Base-by-base conservation (phyloP, 768 basidiomycete species). In the Piloderma croceum region DNA sequence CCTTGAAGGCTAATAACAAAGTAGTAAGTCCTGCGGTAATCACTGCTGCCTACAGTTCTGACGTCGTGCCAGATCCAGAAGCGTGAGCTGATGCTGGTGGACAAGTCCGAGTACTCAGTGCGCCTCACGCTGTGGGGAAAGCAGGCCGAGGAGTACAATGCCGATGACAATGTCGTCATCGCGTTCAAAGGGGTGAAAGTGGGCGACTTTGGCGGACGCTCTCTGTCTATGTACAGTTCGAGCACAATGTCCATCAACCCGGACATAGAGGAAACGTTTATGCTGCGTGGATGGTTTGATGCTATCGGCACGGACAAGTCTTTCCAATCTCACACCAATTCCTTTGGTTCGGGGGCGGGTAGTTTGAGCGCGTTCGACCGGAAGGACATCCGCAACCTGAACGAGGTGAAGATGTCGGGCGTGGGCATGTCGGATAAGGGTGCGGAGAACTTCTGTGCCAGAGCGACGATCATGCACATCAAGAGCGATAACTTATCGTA, bases 141-240 rank as follows among this genome's bases (percentile, higher is more conserved):
- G 59, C 86, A 90, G 59, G 94, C 94, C 0, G 90, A 97, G 58
- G 73, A 74, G 29, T 97, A 79, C 58, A 59, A 62, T n/a, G 64
- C 71, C 5, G 67, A 72, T 9, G 70, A 70, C 36, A 57, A 72
- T 36, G 79, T 89, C 7, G 81, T 98, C 22, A 74, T 93, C 48
- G 94, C 94, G 4, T 89, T 93, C 74, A 96, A 93, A 63, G 85
- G 89, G 18, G 89, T 90, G 48, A 90, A 84, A 59, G 88, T 98
- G 29, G 83, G 90, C 20, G 94, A 97, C 48, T 99, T 84, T 59
- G 82, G 83, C 53, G 89, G 90, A 12, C 80, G 91, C 38, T 85
- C 77, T 2, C 73, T 99, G 35, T 91, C 90, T 2, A 84, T 89
- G 80, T 68, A 80, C 48, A 83, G 80, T 56, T 77, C 81, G 4